phyloP scores from a whole-genome alignment of 257 asterid species.

The Forsythia viridissima region DNA sequence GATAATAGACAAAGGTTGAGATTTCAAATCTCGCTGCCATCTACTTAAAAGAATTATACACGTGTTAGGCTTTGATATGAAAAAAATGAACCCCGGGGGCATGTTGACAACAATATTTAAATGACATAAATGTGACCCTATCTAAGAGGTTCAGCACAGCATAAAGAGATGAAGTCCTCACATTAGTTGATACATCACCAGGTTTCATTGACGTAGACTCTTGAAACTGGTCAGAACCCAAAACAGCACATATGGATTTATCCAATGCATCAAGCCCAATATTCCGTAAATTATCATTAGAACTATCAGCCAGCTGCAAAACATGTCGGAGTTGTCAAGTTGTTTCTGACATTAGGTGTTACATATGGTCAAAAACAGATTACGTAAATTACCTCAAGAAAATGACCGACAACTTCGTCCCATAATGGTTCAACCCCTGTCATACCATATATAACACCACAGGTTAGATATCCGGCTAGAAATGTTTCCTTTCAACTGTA shows the following conservation, averaged over 20 bases:
- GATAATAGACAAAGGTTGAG: neutral
- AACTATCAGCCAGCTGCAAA: conserved; percentile 87
- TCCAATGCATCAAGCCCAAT: conserved; percentile 93
- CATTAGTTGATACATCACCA: conserved; percentile 45
- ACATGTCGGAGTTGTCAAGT: conserved; percentile 25
- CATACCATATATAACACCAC: conserved; percentile 28
- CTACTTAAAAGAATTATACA: neutral
- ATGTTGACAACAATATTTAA: neutral
- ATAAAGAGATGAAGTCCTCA: conserved; percentile 42
- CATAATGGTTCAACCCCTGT: conserved; percentile 95
- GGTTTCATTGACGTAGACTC: conserved; percentile 44
- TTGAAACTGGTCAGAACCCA: conserved; percentile 80
- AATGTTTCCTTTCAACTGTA: conserved; percentile 20
- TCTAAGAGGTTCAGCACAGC: neutral
- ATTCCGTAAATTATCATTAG: conserved; percentile 64
- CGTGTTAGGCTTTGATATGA: neutral
- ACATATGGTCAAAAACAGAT: conserved; percentile 15
- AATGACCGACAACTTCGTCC: conserved; percentile 87
- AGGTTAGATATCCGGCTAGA: conserved; percentile 18
- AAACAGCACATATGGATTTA: conserved; percentile 88
- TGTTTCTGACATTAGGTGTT: conserved; percentile 7
- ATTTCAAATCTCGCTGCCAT: neutral
- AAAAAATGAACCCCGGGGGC: neutral
- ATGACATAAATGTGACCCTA: neutral
- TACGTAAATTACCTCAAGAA: conserved; percentile 68